phyloP scores from a whole-genome alignment of 2,329 filamentous ascomycete species.

The Thermoascus crustaceus region DNA sequence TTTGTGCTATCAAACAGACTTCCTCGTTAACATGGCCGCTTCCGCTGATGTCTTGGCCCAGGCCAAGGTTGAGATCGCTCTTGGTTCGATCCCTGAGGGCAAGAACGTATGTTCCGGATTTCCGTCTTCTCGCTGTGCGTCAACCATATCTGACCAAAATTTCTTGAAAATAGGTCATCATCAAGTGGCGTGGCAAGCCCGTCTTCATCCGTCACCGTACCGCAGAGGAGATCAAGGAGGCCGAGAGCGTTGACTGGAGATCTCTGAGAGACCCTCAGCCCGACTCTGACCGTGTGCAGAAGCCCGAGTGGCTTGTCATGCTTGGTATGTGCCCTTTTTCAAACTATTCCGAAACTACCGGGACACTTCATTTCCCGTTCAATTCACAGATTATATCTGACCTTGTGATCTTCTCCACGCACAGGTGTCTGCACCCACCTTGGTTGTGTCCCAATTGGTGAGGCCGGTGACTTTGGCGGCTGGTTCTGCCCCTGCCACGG shows the following conservation, averaged over 20 bases:
- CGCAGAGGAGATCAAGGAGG: slow-evolving; percentile 83
- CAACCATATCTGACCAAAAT: slow-evolving; percentile 1
- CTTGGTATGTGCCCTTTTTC: slow-evolving; percentile 54
- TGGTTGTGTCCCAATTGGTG: slow-evolving; percentile 97
- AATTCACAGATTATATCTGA: slow-evolving; percentile 1
- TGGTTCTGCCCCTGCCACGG: slow-evolving; percentile 99
- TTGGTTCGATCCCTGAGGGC: slow-evolving; percentile 87
- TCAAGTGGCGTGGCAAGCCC: slow-evolving; percentile 99
- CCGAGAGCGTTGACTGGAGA: slow-evolving; percentile 77
- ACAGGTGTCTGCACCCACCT: slow-evolving; percentile 96
- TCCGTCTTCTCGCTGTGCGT: too few relatives aligned
- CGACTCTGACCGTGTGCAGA: slow-evolving; percentile 90
- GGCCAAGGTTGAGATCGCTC: slow-evolving; percentile 98
- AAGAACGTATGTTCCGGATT: slow-evolving; percentile 73
- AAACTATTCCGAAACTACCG: background rate
- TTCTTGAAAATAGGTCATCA: slow-evolving; percentile 66
- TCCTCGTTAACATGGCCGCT: slow-evolving; percentile 99
- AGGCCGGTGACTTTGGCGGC: slow-evolving; percentile 94
- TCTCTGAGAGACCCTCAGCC: slow-evolving; percentile 82
- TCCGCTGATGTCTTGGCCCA: slow-evolving; percentile 97
- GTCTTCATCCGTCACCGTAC: slow-evolving; percentile 99
- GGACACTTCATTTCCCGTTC: background rate
- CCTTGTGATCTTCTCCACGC: background rate
- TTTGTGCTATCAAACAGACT: slow-evolving; percentile 55
- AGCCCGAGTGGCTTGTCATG: slow-evolving; percentile 99